Percentiles rank a stretch among this genome's conserved stretches.
Evolutionary conservation across 106 monocot species (phyloP).

Genomic region (Dendrobium catenatum): DNA sequence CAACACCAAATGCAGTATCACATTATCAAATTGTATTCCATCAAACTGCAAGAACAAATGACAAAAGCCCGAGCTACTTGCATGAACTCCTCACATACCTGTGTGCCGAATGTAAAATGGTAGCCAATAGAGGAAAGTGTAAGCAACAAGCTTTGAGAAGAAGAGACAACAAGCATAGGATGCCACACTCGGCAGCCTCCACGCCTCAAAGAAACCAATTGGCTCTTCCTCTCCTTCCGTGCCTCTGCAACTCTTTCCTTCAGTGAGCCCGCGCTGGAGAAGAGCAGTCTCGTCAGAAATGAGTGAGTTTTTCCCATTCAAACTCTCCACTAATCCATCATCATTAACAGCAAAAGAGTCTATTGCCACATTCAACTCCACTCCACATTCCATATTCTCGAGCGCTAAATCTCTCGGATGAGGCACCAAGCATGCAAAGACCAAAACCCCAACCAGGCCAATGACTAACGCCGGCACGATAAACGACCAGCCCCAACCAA

Average conservation of each 20-base stretch:
- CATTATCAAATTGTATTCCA: neutral
- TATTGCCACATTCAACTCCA: conserved; percentile 29
- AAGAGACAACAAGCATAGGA: conserved; percentile 81
- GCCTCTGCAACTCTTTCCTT: neutral
- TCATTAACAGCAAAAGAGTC: neutral
- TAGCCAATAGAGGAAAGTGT: conserved; percentile 94
- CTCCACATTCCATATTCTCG: conserved; percentile 16
- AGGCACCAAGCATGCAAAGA: conserved; percentile 45
- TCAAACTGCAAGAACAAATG: neutral
- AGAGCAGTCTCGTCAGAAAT: neutral
- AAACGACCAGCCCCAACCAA: conserved; percentile 97
- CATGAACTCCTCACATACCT: conserved; percentile 28
- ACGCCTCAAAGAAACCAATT: conserved; percentile 88
- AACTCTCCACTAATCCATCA: conserved; percentile 21
- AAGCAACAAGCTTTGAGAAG: conserved; percentile 95
- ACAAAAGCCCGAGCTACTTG: neutral
- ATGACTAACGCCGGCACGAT: conserved; percentile 50
- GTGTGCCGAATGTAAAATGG: conserved; percentile 90
- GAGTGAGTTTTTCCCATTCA: neutral
- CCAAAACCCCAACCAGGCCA: conserved; percentile 27
- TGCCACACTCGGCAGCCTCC: conserved; percentile 79
- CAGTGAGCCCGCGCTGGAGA: conserved; percentile 6
- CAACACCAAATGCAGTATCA: neutral
- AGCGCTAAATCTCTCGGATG: conserved; percentile 49
- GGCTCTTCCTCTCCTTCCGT: conserved; percentile 18